These are phyloP conservation scores for Aspergillus ellipticus DNA, from an alignment of 495 filamentous ascomycete genomes.

Conservation along the genomic window DNA sequence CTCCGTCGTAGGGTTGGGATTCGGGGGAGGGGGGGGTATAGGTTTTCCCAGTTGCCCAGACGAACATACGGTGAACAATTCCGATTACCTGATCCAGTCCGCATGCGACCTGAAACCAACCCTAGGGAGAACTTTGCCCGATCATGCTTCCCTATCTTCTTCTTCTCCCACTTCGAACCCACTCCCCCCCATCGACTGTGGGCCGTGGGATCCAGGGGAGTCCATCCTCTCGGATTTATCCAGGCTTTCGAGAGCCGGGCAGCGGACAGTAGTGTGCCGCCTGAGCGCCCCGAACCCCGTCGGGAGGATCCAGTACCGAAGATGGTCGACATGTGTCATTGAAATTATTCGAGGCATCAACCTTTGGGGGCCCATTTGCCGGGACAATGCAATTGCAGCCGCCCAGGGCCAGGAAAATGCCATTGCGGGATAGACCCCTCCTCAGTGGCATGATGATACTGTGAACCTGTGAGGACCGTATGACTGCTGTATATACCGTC, in stretches of 20 bases:
- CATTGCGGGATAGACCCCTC: neutral
- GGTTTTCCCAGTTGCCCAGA: neutral
- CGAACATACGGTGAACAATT: conserved; percentile 2
- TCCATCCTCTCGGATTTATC: neutral
- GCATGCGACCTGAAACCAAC: neutral
- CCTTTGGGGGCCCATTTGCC: neutral
- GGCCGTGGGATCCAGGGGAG: neutral
- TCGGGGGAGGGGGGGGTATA: neutral
- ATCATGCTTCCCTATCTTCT: neutral
- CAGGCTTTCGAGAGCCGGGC: no score
- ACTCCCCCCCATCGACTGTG: neutral
- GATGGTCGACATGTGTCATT: neutral
- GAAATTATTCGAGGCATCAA: neutral
- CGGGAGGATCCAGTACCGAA: neutral
- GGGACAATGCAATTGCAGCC: neutral
- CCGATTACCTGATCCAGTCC: neutral
- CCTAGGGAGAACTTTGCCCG: neutral
- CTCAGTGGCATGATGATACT: conserved; percentile 4
- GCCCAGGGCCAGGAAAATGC: neutral
- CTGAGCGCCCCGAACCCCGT: neutral
- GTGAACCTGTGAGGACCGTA: neutral
- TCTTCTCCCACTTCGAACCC: neutral
- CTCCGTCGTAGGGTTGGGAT: no score
- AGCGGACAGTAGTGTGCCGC: neutral
- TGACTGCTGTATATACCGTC: neutral